A percentile compares a stretch with the other conserved stretches of the same genome.
phyloP scores from a whole-genome alignment of 2,329 filamentous ascomycete species.

The Zymoseptoria passerinii region DNA sequence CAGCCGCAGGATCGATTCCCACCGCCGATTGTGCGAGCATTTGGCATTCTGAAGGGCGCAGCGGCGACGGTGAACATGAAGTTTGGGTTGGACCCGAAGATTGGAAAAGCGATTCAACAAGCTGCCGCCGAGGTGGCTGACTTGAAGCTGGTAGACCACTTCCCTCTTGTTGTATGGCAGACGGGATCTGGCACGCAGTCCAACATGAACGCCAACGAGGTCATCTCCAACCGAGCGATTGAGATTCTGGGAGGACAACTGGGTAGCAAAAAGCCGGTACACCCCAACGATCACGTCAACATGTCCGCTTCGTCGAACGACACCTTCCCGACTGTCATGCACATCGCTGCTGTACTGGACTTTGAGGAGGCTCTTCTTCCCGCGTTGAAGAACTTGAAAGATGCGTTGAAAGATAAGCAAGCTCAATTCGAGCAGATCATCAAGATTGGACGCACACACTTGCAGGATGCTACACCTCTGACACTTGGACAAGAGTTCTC shows the following conservation, averaged over 20 bases:
- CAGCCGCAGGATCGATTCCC: slow-evolving; percentile 99
- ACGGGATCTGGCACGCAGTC: slow-evolving; percentile 97
- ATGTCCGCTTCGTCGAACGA: slow-evolving; percentile 98
- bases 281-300: slow-evolving; percentile 99
- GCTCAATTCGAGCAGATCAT: slow-evolving; percentile 89
- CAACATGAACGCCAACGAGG: slow-evolving; percentile 99
- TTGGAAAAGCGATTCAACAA: slow-evolving; percentile 89
- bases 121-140: slow-evolving; percentile 88
- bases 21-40: slow-evolving; percentile 80
- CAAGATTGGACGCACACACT: slow-evolving; percentile 96
- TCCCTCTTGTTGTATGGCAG: slow-evolving; percentile 98
- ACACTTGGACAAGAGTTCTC: slow-evolving; percentile 97
- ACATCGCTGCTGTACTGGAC: slow-evolving; percentile 94
- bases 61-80: slow-evolving; percentile 93
- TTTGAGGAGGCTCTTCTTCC: slow-evolving; percentile 80
- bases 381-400: slow-evolving; percentile 69
- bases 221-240: slow-evolving; percentile 98
- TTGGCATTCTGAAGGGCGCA: slow-evolving; percentile 94
- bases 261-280: slow-evolving; percentile 96
- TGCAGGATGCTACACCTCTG: slow-evolving; percentile 93
- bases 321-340: slow-evolving; percentile 99
- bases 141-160: slow-evolving; percentile 91
- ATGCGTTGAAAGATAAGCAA: slow-evolving; percentile 79
- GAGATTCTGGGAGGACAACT: slow-evolving; percentile 90
- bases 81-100: slow-evolving; percentile 81